A percentile compares a stretch with the other conserved stretches of the same genome.
Conservation (phyloP, 2,329 filamentous ascomycete genomes). For the Colletotrichum simmondsii region DNA sequence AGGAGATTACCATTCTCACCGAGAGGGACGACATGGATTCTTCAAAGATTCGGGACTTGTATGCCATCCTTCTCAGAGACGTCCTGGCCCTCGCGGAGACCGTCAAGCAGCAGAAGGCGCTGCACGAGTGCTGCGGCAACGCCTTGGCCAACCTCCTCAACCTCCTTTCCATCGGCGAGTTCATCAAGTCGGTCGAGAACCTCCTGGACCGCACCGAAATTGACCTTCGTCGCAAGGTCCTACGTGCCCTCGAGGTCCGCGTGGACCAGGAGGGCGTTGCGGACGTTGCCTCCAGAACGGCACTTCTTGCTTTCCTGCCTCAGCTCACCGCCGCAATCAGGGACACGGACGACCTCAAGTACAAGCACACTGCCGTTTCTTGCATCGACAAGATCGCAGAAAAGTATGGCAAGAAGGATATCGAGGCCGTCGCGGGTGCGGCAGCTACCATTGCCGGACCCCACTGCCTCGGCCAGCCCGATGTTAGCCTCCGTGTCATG, state of each 20-base stretch:
- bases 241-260: conserved; percentile 82
- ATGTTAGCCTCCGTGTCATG: conserved; percentile 80
- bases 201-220: conserved; percentile 82
- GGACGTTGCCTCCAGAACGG: conserved; percentile 74
- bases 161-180: conserved; percentile 86
- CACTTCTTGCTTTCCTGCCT: conserved; percentile 82
- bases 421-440: conserved; percentile 78
- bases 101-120: conserved; percentile 64
- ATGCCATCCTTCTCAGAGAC: conserved; percentile 74
- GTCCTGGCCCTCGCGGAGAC: conserved; percentile 74
- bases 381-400: conserved; percentile 95
- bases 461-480: conserved; percentile 79
- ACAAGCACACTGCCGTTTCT: conserved; percentile 86
- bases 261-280: conserved; percentile 78
- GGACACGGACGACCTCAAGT: conserved; percentile 75
- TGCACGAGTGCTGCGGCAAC: conserved; percentile 72
- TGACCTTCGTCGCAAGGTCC: conserved; percentile 81
- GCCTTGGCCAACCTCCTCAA: conserved; percentile 84
- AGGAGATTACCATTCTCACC: conserved; percentile 66
- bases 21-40: conserved; percentile 73
- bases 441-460: conserved; percentile 81
- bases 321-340: conserved; percentile 82
- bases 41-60: conserved; percentile 74
- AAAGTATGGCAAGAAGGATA: conserved; percentile 94
- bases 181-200: conserved; percentile 87